These are phyloP conservation scores for Mucor ambiguus DNA, from an alignment of 371 early-diverging fungal species.

Conservation along the genomic window DNA sequence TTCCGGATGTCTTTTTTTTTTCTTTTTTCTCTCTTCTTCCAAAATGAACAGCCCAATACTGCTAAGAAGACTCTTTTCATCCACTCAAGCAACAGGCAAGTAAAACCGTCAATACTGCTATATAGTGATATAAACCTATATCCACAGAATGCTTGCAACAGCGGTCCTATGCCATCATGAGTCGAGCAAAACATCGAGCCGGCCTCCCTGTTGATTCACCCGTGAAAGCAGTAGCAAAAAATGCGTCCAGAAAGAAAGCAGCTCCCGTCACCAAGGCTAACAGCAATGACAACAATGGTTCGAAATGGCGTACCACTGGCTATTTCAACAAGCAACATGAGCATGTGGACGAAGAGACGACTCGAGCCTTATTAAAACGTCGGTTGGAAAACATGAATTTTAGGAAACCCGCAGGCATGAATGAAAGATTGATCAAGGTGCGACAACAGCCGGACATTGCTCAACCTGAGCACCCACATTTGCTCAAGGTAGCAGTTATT, in stretches of 20 bases:
- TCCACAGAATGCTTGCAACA: constrained; percentile 6
- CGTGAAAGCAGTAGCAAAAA: not conserved
- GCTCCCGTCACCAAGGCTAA: not conserved
- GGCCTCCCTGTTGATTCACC: constrained; percentile 16
- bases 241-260: not conserved
- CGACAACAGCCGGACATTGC: constrained; percentile 28
- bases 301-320: not conserved
- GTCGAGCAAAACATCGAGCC: constrained; percentile 29
- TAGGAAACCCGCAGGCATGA: constrained; percentile 29
- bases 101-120: too few species aligned
- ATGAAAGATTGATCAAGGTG: constrained; percentile 43
- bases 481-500: constrained; percentile 65
- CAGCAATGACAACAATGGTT: not conserved
- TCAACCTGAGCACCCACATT: constrained; percentile 69
- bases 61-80: too few species aligned
- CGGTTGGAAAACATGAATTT: constrained; percentile 3
- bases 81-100: too few species aligned
- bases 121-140: not conserved
- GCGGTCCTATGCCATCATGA: constrained; percentile 35
- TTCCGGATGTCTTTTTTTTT: too few species aligned
- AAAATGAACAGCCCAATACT: too few species aligned
- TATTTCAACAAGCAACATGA: not conserved
- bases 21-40: too few species aligned
- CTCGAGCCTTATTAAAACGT: not conserved
- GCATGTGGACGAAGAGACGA: not conserved